Evolutionary conservation across 2,329 filamentous ascomycete genomes (phyloP).

Genomic region (Cytospora piceae): DNA sequence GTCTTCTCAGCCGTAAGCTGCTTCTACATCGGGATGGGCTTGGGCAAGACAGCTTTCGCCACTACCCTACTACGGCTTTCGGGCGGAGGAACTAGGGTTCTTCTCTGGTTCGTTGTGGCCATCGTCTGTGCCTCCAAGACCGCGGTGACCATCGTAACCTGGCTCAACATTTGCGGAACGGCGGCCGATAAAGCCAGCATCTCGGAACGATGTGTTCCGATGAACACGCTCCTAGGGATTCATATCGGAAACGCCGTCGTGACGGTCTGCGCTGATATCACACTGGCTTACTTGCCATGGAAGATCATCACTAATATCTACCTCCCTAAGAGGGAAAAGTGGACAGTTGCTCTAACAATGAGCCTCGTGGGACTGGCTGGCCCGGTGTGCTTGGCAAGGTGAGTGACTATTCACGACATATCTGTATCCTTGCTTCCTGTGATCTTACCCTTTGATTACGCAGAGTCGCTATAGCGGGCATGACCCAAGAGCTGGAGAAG

Average conservation of each 20-base stretch:
- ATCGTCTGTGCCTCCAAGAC: constrained; percentile 18
- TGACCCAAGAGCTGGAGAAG: constrained; percentile 10
- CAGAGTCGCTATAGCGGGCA: not conserved
- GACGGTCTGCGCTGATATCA: constrained; percentile 11
- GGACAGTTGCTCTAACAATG: constrained; percentile 28
- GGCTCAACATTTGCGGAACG: constrained; percentile 21
- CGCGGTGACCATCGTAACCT: constrained; percentile 10
- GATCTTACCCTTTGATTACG: not conserved
- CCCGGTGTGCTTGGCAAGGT: constrained; percentile 23
- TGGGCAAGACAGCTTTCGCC: constrained; percentile 27
- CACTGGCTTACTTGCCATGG: constrained; percentile 18
- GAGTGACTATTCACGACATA: not conserved
- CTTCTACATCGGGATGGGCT: constrained; percentile 22
- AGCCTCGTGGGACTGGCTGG: constrained; percentile 31
- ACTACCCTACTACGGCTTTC: constrained; percentile 23
- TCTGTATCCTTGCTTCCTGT: not conserved
- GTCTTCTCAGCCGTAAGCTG: constrained; percentile 17
- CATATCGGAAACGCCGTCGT: constrained; percentile 13
- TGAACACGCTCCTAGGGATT: constrained; percentile 19
- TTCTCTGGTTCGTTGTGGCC: constrained; percentile 15
- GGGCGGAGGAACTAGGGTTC: constrained; percentile 6
- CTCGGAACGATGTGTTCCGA: constrained; percentile 7
- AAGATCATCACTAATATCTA: constrained; percentile 19
- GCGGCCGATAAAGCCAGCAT: constrained; percentile 7
- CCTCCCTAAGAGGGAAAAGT: constrained; percentile 23